Conservation (phyloP, 2,329 filamentous ascomycete genomes). For the Botrytis elliptica region DNA sequence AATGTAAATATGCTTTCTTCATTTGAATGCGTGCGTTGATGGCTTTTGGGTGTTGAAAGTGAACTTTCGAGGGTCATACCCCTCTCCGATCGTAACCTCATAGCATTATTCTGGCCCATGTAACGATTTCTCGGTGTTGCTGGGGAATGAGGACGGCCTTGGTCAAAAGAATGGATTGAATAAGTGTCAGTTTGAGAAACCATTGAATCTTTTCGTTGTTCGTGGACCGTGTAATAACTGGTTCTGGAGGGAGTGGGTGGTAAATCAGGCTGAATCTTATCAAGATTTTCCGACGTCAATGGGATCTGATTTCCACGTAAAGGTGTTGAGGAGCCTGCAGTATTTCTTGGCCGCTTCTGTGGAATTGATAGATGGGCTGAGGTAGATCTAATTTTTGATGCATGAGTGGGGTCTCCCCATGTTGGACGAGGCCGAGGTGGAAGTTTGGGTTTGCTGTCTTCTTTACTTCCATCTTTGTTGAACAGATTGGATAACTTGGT, state of each 20-base stretch:
- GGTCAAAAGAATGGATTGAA: constrained; percentile 49
- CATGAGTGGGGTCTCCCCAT: constrained; percentile 32
- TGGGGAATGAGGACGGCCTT: constrained; percentile 47
- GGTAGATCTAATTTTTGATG: constrained; percentile 27
- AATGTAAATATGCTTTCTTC: constrained; percentile 59
- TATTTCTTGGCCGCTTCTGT: constrained; percentile 38
- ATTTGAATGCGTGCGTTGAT: constrained; percentile 37
- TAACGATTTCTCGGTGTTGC: constrained; percentile 38
- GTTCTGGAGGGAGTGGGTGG: constrained; percentile 46
- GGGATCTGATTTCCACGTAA: constrained; percentile 43
- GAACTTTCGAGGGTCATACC: constrained; percentile 33
- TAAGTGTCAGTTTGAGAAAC: constrained; percentile 57
- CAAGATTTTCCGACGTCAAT: constrained; percentile 44
- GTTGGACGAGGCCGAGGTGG: constrained; percentile 30
- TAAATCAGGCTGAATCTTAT: constrained; percentile 29
- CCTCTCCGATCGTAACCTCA: constrained; percentile 41
- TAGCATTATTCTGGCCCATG: constrained; percentile 36
- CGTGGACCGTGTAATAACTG: constrained; percentile 52
- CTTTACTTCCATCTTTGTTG: constrained; percentile 46
- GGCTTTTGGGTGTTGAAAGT: constrained; percentile 33
- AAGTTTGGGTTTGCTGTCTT: constrained; percentile 30
- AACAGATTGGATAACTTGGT: constrained; percentile 50
- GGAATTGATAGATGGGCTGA: constrained; percentile 38
- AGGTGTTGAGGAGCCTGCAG: constrained; percentile 30
- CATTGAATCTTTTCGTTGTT: constrained; percentile 53